Evolutionary conservation across 164 flowering plant species (phyloP), one percentile per base, ranked within the genome.

Genomic region (Sextonia rubra): DNA sequence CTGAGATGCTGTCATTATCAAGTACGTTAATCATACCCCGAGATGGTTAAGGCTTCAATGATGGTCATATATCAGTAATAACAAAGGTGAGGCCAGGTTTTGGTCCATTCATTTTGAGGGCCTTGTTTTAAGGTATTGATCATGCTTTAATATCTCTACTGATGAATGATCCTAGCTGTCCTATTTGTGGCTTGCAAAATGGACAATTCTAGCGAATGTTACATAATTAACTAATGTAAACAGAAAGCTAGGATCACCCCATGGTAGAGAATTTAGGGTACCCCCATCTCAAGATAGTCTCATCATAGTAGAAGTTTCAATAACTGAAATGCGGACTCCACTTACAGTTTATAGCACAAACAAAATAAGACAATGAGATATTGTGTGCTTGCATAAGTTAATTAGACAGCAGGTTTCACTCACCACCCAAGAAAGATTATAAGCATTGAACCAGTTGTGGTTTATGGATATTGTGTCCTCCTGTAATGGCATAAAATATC

Each of bases 361-460:
- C 9, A 9, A 37, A 37, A 37, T 32, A 7, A 37, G 44, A 37
- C 44, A 37, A 37, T 8, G 44, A 37, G 44, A 37, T 37, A 32
- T 37, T 37, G 44, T 0, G 0, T 37, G 44, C 4, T 37, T 9
- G 9, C 44, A 37, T 37, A 37, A 37, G 44, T 20, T 52, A 52
- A 52, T 52, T 52, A 52, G 17, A 17, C 20, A 61, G 22, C n/a
- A n/a, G 55, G 32, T 56, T 37, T 37, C 49, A 69, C 93, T 85
- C 85, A 95, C 98, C 93, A 93, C 98, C 91, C 92, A 88, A 66
- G 82, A 75, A 64, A 95, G 83, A 71, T 93, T 93, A 74, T 87
- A 83, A 37, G 84, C 92, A 81, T 95, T 93, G 85, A 91, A 91
- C 98, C 98, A 93, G 77, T 93, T 93, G 85, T 93, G 97, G 75